phyloP scores from a whole-genome alignment of 805 yeast species.

The Yamadazyma tumulicola region DNA sequence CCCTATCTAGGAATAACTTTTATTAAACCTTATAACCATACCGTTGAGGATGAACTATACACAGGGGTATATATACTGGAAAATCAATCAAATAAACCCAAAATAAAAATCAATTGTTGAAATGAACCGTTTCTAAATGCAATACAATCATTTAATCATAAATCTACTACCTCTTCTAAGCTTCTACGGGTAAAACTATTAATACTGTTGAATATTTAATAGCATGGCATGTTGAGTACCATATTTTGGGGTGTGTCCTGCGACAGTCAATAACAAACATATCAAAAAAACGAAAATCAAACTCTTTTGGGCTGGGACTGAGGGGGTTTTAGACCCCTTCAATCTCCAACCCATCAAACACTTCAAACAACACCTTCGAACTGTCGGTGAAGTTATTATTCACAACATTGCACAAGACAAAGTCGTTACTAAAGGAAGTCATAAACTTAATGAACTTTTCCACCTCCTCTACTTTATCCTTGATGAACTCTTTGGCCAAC shows the following conservation, averaged over 20 bases:
- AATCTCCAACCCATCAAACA: slow-evolving; percentile 28
- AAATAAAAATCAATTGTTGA: slow-evolving; percentile 24
- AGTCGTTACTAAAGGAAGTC: slow-evolving; percentile 49
- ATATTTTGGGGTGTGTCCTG: slow-evolving; percentile 9
- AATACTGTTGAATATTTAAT: no score
- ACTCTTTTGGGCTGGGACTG: slow-evolving; percentile 1
- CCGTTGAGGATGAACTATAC: slow-evolving; percentile 51
- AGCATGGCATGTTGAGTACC: slow-evolving; percentile 38
- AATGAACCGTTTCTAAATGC: slow-evolving; percentile 18
- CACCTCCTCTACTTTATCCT: slow-evolving; percentile 23
- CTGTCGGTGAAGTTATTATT: slow-evolving; percentile 72
- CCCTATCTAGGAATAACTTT: slow-evolving; percentile 1
- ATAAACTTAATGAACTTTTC: slow-evolving; percentile 41
- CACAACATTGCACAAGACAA: slow-evolving; percentile 80
- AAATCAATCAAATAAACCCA: slow-evolving; percentile 13
- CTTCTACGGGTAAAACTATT: no score
- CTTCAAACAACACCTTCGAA: slow-evolving; percentile 52
- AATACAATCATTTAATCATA: slow-evolving; percentile 4
- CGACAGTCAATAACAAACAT: slow-evolving; percentile 10
- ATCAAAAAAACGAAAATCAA: slow-evolving; percentile 7
- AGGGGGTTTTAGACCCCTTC: slow-evolving; percentile 3
- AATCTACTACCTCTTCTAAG: no score
- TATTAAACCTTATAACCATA: slow-evolving; percentile 19
- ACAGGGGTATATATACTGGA: slow-evolving; percentile 19
- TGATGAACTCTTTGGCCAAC: slow-evolving; percentile 26